Conservation (phyloP, 225 moss, liverwort and hornwort species). For the Marchantia paleacea region DNA sequence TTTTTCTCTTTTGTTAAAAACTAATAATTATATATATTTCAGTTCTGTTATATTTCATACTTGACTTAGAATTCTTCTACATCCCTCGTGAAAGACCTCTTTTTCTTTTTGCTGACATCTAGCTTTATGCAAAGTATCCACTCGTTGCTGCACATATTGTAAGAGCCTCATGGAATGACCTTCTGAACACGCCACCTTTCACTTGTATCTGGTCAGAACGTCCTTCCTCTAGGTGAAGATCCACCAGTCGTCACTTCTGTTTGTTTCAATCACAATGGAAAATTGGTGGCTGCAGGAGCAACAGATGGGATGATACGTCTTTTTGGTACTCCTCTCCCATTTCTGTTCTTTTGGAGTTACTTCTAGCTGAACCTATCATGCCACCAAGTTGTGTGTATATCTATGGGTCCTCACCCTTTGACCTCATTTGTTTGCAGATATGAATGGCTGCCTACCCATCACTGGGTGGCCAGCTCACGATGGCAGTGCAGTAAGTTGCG, state of each 20-base stretch:
- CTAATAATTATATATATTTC: background rate
- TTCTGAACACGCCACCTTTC: background rate
- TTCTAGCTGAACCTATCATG: background rate
- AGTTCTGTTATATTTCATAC: background rate
- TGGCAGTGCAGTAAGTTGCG: conserved; percentile 72
- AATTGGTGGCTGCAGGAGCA: conserved; percentile 77
- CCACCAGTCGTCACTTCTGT: conserved; percentile 92
- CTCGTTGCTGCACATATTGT: background rate
- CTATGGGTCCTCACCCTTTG: background rate
- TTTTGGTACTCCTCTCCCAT: conserved; percentile 52
- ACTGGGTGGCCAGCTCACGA: conserved; percentile 90
- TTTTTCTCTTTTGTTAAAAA: background rate
- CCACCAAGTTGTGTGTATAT: background rate
- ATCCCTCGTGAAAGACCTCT: background rate
- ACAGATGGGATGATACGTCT: conserved; percentile 97
- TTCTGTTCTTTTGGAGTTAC: background rate
- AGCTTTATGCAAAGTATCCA: background rate
- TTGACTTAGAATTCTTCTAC: background rate
- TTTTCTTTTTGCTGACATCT: background rate
- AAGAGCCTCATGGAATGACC: background rate
- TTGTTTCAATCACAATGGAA: conserved; percentile 94
- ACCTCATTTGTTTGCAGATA: conserved; percentile 43
- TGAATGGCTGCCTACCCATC: conserved; percentile 76
- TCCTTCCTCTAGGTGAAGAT: conserved; percentile 81
- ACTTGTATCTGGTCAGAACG: conserved; percentile 48